Base-by-base conservation (phyloP, 208 protist species). In the Vickermania spadyakhi region DNA sequence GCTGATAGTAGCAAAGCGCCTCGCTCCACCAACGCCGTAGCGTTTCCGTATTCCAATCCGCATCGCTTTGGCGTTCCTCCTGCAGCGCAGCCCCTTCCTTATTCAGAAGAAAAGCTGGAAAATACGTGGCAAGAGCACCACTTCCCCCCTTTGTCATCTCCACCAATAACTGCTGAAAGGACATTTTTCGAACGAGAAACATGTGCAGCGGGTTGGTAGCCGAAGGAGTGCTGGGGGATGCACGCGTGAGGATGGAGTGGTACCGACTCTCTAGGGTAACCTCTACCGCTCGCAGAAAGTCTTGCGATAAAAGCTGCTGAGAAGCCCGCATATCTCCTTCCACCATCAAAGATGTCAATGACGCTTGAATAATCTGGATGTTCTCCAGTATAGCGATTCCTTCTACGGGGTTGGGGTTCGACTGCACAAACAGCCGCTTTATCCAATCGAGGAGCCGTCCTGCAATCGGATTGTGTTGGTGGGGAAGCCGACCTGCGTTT, bases 351-450 rank as follows among this genome's bases (percentile, higher is more conserved):
- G 25, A 4, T 58, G 21, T 50, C 41, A 75, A 64, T 11, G 67
- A 64, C 14, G 58, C 58, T 29, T 68, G 61, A 21, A 91, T 55
- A 13, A 91, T 62, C 63, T 78, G 73, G 11, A 91, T 22, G 56
- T 80, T 84, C 29, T 84, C 76, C 49, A 88, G 63, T 26, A 91
- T 77, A 23, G 78, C 69, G 27, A 80, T 64, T 5, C 72, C 72
- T 52, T 72, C 70, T 3, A 60, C 53, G 0, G 59, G 52, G 42
- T 51, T 72, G 28, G 56, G 73, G 52, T 49, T 53, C 28, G 62
- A 63, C 28, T 70, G 64, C 52, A 66, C 58, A 58, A 91, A 80
- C 41, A 91, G 75, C 7, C 65, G 65, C 26, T 75, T 73, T 45
- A 91, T 68, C 75, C 80, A 84, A 61, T 76, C 62, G 45, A 83